A percentile compares a stretch with the other conserved stretches of the same genome.
Conservation (phyloP, 441 rosid species). For the California macrophylla region DNA sequence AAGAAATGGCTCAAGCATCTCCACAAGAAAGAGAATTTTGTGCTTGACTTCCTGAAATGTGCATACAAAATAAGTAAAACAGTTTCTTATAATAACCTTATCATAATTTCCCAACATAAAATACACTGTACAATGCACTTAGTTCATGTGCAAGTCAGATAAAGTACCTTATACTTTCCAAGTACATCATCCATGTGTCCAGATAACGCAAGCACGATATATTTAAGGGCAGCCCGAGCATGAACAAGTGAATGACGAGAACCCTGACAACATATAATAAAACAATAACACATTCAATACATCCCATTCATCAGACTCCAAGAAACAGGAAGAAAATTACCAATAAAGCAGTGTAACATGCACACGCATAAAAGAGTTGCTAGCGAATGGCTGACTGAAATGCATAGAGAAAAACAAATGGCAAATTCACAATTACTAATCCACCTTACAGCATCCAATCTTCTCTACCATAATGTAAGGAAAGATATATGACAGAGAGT, state of each 20-base stretch:
- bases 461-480: not conserved
- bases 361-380: not conserved
- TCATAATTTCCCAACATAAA: not conserved
- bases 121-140: not conserved
- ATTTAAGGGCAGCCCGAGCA: constrained; percentile 72
- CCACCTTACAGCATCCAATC: not conserved
- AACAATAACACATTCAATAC: constrained; percentile 17
- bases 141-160: constrained; percentile 8
- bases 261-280: constrained; percentile 33
- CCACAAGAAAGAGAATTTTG: constrained; percentile 71
- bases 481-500: not conserved
- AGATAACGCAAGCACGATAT: constrained; percentile 65
- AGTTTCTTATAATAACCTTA: not conserved
- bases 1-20: constrained; percentile 79
- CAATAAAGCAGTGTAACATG: not conserved
- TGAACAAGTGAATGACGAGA: constrained; percentile 38
- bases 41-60: constrained; percentile 67
- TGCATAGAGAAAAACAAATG: not conserved
- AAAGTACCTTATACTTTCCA: constrained; percentile 67
- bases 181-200: constrained; percentile 78
- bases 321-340: not conserved
- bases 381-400: not conserved
- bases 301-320: constrained; percentile 1
- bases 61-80: constrained; percentile 13
- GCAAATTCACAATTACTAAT: not conserved